Percentiles rank a stretch among this genome's conserved stretches.
phyloP scores from a whole-genome alignment of 2,329 filamentous ascomycete genomes.

The Claviceps sp. region DNA sequence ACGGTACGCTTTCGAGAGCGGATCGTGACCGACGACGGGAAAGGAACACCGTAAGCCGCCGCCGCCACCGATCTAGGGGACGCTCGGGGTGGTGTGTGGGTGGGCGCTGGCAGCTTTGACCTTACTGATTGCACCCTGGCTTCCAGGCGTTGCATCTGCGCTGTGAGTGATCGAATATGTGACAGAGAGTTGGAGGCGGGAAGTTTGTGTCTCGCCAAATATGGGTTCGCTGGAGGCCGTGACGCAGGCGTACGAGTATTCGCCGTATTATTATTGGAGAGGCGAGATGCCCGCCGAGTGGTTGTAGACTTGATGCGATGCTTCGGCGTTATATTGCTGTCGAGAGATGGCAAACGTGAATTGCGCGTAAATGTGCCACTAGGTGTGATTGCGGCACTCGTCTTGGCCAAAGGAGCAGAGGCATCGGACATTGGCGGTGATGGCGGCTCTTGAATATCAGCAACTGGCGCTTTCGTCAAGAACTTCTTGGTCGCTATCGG shows the following conservation, averaged over 20 bases:
- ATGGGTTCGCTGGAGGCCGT: slow-evolving; percentile 37
- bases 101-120: slow-evolving; percentile 78
- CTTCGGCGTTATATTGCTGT: slow-evolving; percentile 42
- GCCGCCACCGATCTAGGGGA: slow-evolving; percentile 48
- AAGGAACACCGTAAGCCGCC: slow-evolving; percentile 2
- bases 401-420: slow-evolving; percentile 46
- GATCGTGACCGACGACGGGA: slow-evolving; percentile 45
- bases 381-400: slow-evolving; percentile 29
- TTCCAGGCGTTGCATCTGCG: slow-evolving; percentile 94
- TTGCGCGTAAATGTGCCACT: slow-evolving; percentile 23
- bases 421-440: slow-evolving; percentile 89
- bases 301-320: slow-evolving; percentile 35
- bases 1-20: slow-evolving; percentile 57
- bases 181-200: slow-evolving; percentile 60
- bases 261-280: slow-evolving; percentile 33
- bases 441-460: slow-evolving; percentile 67
- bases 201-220: slow-evolving; percentile 35
- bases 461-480: slow-evolving; percentile 41
- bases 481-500: slow-evolving; percentile 61
- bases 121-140: slow-evolving; percentile 82
- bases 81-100: slow-evolving; percentile 60
- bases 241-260: slow-evolving; percentile 31
- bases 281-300: slow-evolving; percentile 21
- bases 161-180: slow-evolving; percentile 86
- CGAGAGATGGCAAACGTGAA: slow-evolving; percentile 41